Percentiles rank a stretch among this genome's conserved stretches.
Conservation (phyloP, 768 basidiomycete genomes). For the Pleurotus platypus region DNA sequence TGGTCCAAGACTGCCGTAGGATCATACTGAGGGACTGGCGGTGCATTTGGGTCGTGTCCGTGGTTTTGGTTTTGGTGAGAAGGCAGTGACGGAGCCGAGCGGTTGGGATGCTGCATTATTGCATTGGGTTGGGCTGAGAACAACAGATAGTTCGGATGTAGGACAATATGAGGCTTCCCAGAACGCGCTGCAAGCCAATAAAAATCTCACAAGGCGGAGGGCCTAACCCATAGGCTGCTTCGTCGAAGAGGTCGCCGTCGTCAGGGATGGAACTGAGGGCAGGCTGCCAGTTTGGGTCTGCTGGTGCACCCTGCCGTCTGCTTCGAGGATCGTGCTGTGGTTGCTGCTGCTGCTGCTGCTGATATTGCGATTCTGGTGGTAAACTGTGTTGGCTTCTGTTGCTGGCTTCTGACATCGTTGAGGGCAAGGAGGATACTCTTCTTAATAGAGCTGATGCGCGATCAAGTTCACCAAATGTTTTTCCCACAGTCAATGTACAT, state of each 20-base stretch:
- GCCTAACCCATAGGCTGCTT: slow-evolving; percentile 3
- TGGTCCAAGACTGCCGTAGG: slow-evolving; percentile 42
- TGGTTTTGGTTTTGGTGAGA: slow-evolving; percentile 31
- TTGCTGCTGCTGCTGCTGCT: not conserved
- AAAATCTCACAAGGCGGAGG: not conserved
- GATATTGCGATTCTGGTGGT: not conserved
- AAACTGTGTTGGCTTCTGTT: not conserved
- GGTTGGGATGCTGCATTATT: slow-evolving; percentile 44
- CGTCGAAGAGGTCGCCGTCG: slow-evolving; percentile 17
- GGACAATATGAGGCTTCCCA: not conserved
- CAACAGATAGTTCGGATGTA: not conserved
- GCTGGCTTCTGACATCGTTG: slow-evolving; percentile 2
- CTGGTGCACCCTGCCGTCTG: slow-evolving; percentile 8
- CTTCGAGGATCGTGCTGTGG: not conserved
- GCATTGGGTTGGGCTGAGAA: slow-evolving; percentile 13
- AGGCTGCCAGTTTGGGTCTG: slow-evolving; percentile 12
- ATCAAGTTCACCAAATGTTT: slow-evolving; percentile 1
- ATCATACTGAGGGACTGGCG: slow-evolving; percentile 35
- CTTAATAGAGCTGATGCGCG: not conserved
- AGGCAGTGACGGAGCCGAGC: slow-evolving; percentile 43
- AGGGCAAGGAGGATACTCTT: not conserved
- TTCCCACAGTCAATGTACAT: slow-evolving; percentile 14
- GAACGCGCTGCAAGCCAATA: not conserved
- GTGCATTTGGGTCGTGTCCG: slow-evolving; percentile 21
- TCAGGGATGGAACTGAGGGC: slow-evolving; percentile 14